phyloP scores from a whole-genome alignment of 768 basidiomycete species.

The Lepiota brunneoincarnata region DNA sequence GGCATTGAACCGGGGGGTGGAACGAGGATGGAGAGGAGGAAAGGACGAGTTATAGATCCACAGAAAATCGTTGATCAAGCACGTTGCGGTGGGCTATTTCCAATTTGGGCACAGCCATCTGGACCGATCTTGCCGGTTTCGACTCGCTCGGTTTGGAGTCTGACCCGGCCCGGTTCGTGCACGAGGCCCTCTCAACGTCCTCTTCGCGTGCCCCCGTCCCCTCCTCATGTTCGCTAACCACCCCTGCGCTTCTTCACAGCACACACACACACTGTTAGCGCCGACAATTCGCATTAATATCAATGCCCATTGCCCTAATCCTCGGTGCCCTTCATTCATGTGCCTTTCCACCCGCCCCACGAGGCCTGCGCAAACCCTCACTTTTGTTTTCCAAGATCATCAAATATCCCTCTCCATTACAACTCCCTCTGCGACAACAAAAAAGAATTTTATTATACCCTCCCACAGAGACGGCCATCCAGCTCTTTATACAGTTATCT shows the following conservation, averaged over 20 bases:
- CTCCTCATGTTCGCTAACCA: too few species aligned
- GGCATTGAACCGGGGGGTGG: constrained; percentile 46
- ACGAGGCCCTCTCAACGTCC: background rate
- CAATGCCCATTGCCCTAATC: constrained; percentile 5
- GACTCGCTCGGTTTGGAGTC: background rate
- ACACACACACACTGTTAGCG: background rate
- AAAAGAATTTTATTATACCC: too few species aligned
- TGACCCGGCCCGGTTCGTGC: background rate
- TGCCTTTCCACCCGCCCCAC: constrained; percentile 5
- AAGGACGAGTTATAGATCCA: constrained; percentile 9
- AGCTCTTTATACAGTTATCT: background rate
- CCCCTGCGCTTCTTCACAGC: constrained; percentile 2
- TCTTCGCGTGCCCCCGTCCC: too few species aligned
- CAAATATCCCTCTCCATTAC: background rate
- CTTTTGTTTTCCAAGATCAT: background rate
- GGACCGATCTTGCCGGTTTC: constrained; percentile 6
- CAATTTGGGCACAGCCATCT: constrained; percentile 1
- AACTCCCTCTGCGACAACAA: too few species aligned
- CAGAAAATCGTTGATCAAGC: constrained; percentile 7
- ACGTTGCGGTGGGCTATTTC: constrained; percentile 7
- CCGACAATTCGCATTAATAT: background rate
- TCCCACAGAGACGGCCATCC: too few species aligned
- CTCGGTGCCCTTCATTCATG: background rate
- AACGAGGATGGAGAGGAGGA: background rate
- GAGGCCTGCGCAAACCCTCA: background rate